These are phyloP conservation scores for Sporothrix dimorphospora DNA, from an alignment of 2,329 filamentous ascomycete genomes.

Conservation along the genomic window DNA sequence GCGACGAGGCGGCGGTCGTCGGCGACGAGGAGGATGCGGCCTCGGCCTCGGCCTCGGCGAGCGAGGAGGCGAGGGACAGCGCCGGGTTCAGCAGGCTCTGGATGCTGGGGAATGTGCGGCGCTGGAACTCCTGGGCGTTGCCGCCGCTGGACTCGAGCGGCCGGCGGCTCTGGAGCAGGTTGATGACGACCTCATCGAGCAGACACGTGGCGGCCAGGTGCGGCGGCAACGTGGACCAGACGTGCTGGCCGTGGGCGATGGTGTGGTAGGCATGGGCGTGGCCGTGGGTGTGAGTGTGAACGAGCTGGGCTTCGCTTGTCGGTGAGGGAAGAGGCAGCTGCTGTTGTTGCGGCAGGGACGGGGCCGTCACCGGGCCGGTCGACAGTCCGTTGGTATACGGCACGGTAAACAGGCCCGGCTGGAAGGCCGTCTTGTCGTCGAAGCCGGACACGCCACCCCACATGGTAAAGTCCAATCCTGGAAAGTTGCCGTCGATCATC, in stretches of 20 bases:
- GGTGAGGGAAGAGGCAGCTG: not conserved
- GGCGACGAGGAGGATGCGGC: not conserved
- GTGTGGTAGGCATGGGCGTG: constrained; percentile 4
- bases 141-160: constrained; percentile 15
- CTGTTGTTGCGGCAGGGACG: not conserved
- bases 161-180: constrained; percentile 8
- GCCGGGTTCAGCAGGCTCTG: constrained; percentile 19
- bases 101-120: constrained; percentile 12
- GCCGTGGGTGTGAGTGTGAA: not conserved
- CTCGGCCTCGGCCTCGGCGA: not conserved
- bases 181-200: constrained; percentile 15
- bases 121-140: constrained; percentile 20
- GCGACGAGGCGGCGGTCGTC: not conserved
- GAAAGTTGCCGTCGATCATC: constrained; percentile 10
- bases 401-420: not conserved
- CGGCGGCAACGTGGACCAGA: constrained; percentile 18
- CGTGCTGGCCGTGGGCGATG: constrained; percentile 13
- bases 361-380: not conserved
- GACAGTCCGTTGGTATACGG: not conserved
- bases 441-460: not conserved
- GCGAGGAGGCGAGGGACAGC: not conserved
- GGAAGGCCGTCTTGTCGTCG: constrained; percentile 17
- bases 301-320: not conserved
- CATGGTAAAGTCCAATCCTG: constrained; percentile 15
- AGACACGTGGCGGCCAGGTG: constrained; percentile 18